Conservation (phyloP, 1,284 basidiomycete genomes). For the Phenoliferia sp. region DNA sequence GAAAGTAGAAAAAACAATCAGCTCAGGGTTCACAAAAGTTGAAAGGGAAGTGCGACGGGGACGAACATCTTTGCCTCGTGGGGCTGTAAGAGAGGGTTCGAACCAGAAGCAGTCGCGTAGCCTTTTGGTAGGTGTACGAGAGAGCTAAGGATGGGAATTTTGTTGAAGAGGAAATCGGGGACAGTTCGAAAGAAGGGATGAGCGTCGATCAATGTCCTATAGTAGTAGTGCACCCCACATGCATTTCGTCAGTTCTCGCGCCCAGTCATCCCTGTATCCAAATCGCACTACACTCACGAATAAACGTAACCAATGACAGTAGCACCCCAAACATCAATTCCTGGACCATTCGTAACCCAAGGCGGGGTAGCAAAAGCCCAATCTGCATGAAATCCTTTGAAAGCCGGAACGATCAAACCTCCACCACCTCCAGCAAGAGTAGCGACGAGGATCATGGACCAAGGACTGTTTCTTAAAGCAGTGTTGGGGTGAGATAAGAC, state of each 20-base stretch:
- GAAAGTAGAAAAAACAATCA: background rate
- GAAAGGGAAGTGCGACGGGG: background rate
- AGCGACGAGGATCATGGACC: constrained; percentile 31
- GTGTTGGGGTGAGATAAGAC: constrained; percentile 29
- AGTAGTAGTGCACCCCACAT: too few species aligned
- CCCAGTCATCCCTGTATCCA: background rate
- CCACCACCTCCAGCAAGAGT: constrained; percentile 30
- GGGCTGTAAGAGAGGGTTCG: constrained; percentile 12
- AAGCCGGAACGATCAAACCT: constrained; percentile 27
- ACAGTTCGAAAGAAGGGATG: constrained; percentile 30
- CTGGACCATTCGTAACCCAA: constrained; percentile 22
- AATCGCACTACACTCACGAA: constrained; percentile 13
- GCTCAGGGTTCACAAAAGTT: background rate
- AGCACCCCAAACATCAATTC: constrained; percentile 32
- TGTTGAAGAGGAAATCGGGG: constrained; percentile 16
- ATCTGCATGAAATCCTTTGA: constrained; percentile 24
- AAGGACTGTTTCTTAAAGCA: constrained; percentile 25
- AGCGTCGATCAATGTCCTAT: constrained; percentile 32
- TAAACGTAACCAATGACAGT: constrained; percentile 32
- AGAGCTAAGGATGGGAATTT: constrained; percentile 12
- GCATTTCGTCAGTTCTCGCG: too few species aligned
- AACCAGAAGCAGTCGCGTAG: constrained; percentile 14
- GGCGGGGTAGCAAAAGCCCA: constrained; percentile 29
- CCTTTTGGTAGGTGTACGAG: constrained; percentile 26
- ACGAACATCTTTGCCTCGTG: constrained; percentile 31